Percentiles rank a stretch among this genome's conserved stretches.
phyloP scores from a whole-genome alignment of 352 stramenopile genomes.

The Phytophthora pseudosyringae region DNA sequence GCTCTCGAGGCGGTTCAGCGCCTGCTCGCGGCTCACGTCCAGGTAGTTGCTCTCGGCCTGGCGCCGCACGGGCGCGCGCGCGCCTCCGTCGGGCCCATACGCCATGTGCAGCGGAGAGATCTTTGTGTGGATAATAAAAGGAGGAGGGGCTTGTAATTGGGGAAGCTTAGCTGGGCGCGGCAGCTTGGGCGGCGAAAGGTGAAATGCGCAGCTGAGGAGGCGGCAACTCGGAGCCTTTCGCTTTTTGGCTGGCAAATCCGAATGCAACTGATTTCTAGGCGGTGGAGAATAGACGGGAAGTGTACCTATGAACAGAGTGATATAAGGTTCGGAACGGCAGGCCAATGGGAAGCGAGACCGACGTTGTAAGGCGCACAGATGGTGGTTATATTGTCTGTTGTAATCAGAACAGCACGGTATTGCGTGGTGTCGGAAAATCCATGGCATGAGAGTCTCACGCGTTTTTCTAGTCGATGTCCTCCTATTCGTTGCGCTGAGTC shows the following conservation, averaged over 20 bases:
- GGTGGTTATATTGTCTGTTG: conserved; percentile 1
- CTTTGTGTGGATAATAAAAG: neutral
- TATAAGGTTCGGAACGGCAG: neutral
- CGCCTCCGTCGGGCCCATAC: conserved; percentile 16
- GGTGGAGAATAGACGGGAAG: conserved; percentile 10
- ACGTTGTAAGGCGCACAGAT: neutral
- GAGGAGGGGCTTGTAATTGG: neutral
- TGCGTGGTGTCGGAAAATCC: conserved; percentile 13
- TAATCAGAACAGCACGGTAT: conserved; percentile 13
- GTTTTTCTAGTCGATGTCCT: conserved; percentile 19
- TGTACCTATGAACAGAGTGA: conserved; percentile 26
- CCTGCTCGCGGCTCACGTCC: conserved; percentile 62
- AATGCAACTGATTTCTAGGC: conserved; percentile 24
- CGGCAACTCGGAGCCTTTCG: neutral
- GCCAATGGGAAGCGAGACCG: conserved; percentile 12
- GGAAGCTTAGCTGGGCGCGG: neutral
- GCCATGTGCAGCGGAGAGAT: conserved; percentile 13
- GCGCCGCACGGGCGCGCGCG: conserved; percentile 46
- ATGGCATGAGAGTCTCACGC: conserved; percentile 23
- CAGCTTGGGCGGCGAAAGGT: conserved; percentile 5
- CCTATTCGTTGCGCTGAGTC: neutral
- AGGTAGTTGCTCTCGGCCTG: conserved; percentile 85
- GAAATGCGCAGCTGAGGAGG: conserved; percentile 6
- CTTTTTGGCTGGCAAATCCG: conserved; percentile 22
- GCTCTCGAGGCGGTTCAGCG: conserved; percentile 69